Percentiles rank a stretch among this genome's conserved stretches.
Conservation (phyloP, 164 flowering plant species). For the Stephania cephalantha region DNA sequence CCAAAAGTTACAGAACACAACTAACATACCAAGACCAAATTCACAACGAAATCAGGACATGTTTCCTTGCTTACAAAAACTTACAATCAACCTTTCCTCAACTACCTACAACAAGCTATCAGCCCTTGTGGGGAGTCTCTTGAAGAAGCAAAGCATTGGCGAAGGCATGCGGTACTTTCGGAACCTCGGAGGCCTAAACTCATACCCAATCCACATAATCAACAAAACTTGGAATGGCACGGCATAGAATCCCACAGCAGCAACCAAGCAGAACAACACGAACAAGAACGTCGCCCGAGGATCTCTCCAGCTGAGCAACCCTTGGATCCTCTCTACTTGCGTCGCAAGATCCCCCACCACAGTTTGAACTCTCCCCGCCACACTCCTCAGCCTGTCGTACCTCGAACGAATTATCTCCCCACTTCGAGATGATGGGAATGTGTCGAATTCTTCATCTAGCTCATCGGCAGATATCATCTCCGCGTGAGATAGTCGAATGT, state of each 20-base stretch:
- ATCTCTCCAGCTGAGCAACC: constrained; percentile 31
- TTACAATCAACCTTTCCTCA: not conserved
- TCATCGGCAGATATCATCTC: constrained; percentile 24
- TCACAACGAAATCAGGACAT: not conserved
- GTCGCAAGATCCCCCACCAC: constrained; percentile 29
- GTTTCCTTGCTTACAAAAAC: not conserved
- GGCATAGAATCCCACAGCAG: constrained; percentile 18
- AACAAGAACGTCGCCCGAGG: constrained; percentile 25
- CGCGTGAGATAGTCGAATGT: constrained; percentile 24
- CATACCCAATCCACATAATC: constrained; percentile 13
- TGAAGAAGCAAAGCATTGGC: constrained; percentile 23
- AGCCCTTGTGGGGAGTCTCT: constrained; percentile 24
- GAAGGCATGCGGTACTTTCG: constrained; percentile 25
- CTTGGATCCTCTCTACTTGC: constrained; percentile 25
- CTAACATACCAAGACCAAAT: not conserved
- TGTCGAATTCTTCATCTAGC: constrained; percentile 31
- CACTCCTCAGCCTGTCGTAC: constrained; percentile 28
- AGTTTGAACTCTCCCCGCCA: constrained; percentile 26
- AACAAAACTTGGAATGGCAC: constrained; percentile 23
- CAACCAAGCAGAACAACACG: constrained; percentile 16
- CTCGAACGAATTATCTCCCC: constrained; percentile 26
- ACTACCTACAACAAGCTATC: constrained; percentile 23
- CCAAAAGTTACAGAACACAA: not conserved
- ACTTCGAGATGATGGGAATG: constrained; percentile 25
- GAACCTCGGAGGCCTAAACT: constrained; percentile 24